Base-by-base conservation (phyloP, 164 flowering plant species). In the Saururus chinensis region DNA sequence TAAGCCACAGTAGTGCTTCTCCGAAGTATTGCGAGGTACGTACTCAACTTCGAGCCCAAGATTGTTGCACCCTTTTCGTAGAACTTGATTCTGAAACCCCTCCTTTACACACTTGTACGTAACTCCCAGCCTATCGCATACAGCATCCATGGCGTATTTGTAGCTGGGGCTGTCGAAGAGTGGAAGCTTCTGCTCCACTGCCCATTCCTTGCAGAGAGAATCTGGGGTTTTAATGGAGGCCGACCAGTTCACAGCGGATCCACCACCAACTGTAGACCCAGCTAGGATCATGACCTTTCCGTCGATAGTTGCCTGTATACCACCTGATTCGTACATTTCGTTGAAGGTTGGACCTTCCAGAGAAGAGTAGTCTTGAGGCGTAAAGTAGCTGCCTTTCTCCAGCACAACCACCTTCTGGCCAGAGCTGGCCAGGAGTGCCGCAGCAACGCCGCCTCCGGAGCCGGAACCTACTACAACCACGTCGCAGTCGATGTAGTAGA, bases 201-300 rank as follows among this genome's bases (percentile, higher is more conserved):
- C 67, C 93, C 93, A 87, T 41, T 87, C 85, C 60, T 59, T 67
- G 30, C 77, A 74, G 19, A 87, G 77, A 48, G 57, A 30, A 23
- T 64, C 57, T 0, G 93, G 93, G 25, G 90, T 87, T 40, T 61
- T 80, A 42, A 87, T 81, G 56, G 68, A 76, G 0, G 93, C 90
- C n/a, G 90, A 81, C 93, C 93, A 87, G 72, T 87, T 87, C 41
- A 87, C 71, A 5, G 83, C 87, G 14, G 90, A 79, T 7, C 93
- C 93, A 14, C 93, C 93, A 19, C 93, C 93, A 0, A 87, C 86
- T 0, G 85, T 77, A 60, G 93, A 74, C 21, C 93, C 93, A 1
- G 93, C 88, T 12, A 72, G n/a, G 10, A 84, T 59, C 70, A 73
- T 21, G 54, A 73, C 9, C 7, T 74, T 67, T 21, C 73, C 82